phyloP scores from a whole-genome alignment of 805 yeast genomes.

The Alloascoidea hylecoeti region DNA sequence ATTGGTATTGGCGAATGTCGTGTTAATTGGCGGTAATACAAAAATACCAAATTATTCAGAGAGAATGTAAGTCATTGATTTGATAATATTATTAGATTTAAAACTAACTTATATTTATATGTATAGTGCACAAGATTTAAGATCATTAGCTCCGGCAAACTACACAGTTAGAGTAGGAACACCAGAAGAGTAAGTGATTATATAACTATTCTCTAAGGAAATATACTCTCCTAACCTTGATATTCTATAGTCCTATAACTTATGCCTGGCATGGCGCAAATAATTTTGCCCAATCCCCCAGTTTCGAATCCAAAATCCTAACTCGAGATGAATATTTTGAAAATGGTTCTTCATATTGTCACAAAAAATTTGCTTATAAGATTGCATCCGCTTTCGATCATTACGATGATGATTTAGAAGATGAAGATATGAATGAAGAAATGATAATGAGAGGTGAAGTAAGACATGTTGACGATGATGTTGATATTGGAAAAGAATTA shows the following conservation, averaged over 20 bases:
- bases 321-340: conserved; percentile 75
- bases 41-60: conserved; percentile 52
- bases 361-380: conserved; percentile 29
- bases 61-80: conserved; percentile 25
- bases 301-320: conserved; percentile 19
- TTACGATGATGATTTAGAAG: neutral
- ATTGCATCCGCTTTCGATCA: conserved; percentile 1
- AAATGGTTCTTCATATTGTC: conserved; percentile 55
- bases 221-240: neutral
- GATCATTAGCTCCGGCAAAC: conserved; percentile 18
- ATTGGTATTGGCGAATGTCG: conserved; percentile 64
- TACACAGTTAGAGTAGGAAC: conserved; percentile 13
- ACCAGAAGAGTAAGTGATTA: conserved; percentile 13
- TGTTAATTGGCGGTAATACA: conserved; percentile 73
- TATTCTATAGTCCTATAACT: conserved; percentile 19
- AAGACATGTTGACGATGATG: neutral
- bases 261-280: conserved; percentile 43
- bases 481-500: neutral
- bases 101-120: neutral
- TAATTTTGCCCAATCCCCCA: neutral
- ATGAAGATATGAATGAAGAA: neutral
- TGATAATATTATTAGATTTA: neutral
- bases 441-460: neutral
- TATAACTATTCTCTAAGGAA: neutral
- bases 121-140: conserved; percentile 14